Evolutionary conservation across 805 yeast species (phyloP), one percentile per base, ranked within the genome.

Genomic region (Jamesozyma jinghongensis): DNA sequence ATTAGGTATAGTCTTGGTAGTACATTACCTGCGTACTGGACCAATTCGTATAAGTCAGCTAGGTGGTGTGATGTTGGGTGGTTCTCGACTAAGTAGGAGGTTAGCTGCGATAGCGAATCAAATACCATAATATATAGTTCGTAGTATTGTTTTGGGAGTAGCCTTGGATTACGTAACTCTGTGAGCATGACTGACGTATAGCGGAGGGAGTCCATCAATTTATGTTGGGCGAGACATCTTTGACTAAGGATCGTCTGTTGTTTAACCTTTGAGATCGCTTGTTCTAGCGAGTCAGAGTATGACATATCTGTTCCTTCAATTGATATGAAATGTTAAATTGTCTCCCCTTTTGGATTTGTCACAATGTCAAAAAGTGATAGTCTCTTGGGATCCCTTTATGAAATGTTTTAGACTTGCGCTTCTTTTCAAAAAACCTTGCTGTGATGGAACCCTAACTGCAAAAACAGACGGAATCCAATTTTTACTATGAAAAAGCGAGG

Each of bases 1-100:
- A 92, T 86, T 63, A 92, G 69, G 58, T 92, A 92, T 41, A 92
- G 67, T 43, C 98, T 72, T 2, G 98, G 98, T 13, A 92, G 71
- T 19, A 92, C 84, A 57, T 86, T 90, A 1, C 97, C 94, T 1
- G 95, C 86, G 57, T 92, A 92, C 61, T 92, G 97, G 4, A 90
- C 97, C 58, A 88, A 69, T 53, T 90, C 97, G 58, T 92, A 92
- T 40, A 92, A 70, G 57, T 92, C 97, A 0, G 94, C 85, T 40
- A 92, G 65, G 67, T 65, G 61, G 56, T 82, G 85, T 52, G 77
- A 77, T 40, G 73, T 70, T 11, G 80, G 77, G 54, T 85, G 88
- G 42, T 74, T 74, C 22, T 76, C 83, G 40, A 73, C 70, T 45
- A 92, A 65, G 53, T 78, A 83, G 5, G 67, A 64, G 1, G 87